Evolutionary conservation across 1,284 basidiomycete genomes (phyloP).

Genomic region (Xerocomus amazonicus): DNA sequence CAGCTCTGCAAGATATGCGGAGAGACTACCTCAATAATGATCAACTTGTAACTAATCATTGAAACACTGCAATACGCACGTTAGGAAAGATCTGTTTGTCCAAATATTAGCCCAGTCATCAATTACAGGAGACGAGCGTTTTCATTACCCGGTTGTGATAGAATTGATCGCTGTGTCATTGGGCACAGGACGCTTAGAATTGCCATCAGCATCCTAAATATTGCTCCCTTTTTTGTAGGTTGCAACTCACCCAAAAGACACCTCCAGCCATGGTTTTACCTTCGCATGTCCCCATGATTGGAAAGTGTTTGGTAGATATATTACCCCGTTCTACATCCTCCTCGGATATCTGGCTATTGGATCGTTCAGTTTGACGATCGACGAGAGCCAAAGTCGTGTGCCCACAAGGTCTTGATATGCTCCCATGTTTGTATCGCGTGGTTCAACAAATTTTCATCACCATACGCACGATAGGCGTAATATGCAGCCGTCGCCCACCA

Average conservation of each 20-base stretch:
- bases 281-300: slow-evolving; percentile 40
- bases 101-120: not conserved
- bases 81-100: slow-evolving; percentile 8
- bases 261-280: slow-evolving; percentile 48
- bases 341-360: slow-evolving; percentile 32
- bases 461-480: slow-evolving; percentile 47
- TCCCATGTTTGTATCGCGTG: slow-evolving; percentile 50
- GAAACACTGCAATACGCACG: slow-evolving; percentile 24
- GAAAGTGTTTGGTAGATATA: slow-evolving; percentile 40
- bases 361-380: not conserved
- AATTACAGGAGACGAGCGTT: not conserved
- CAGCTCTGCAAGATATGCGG: slow-evolving; percentile 44
- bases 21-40: slow-evolving; percentile 33
- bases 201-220: not conserved
- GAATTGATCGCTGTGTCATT: slow-evolving; percentile 43
- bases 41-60: not conserved
- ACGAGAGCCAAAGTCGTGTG: not conserved
- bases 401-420: slow-evolving; percentile 44
- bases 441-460: slow-evolving; percentile 37
- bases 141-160: slow-evolving; percentile 45
- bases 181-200: slow-evolving; percentile 36
- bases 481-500: slow-evolving; percentile 53
- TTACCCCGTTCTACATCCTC: slow-evolving; percentile 27
- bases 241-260: slow-evolving; percentile 45
- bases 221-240: not conserved